phyloP scores from a whole-genome alignment of 2,329 filamentous ascomycete genomes.

The Pleoardoris graminearum region DNA sequence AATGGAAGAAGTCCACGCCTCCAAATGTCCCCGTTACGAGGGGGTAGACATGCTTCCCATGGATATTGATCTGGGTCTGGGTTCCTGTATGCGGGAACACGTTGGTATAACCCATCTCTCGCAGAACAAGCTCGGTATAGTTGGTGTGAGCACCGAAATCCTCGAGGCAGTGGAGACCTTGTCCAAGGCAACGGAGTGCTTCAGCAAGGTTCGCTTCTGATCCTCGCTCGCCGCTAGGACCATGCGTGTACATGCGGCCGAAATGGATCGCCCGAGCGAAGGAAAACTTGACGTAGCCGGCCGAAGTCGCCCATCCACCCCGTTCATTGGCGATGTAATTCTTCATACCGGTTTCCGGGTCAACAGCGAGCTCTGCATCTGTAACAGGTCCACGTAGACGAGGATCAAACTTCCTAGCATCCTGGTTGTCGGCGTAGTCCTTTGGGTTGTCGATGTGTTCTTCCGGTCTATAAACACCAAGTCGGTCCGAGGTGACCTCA shows the following conservation, averaged over 20 bases:
- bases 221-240: slow-evolving; percentile 46
- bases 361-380: slow-evolving; percentile 51
- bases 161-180: slow-evolving; percentile 58
- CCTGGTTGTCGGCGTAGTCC: slow-evolving; percentile 65
- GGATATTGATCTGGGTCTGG: slow-evolving; percentile 51
- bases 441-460: slow-evolving; percentile 58
- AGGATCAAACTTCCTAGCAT: slow-evolving; percentile 80
- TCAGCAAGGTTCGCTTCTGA: slow-evolving; percentile 53
- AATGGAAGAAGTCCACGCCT: slow-evolving; percentile 56
- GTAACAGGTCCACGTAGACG: slow-evolving; percentile 78
- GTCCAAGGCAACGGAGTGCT: slow-evolving; percentile 56
- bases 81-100: slow-evolving; percentile 58
- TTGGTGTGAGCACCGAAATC: slow-evolving; percentile 61
- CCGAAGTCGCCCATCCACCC: slow-evolving; percentile 85
- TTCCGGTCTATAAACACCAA: slow-evolving; percentile 54
- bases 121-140: slow-evolving; percentile 57
- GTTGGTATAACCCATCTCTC: slow-evolving; percentile 55
- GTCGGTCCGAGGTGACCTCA: slow-evolving; percentile 58
- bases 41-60: slow-evolving; percentile 54
- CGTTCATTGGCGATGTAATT: slow-evolving; percentile 96
- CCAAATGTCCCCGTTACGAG: slow-evolving; percentile 60
- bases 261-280: slow-evolving; percentile 55
- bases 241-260: slow-evolving; percentile 52
- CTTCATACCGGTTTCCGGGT: slow-evolving; percentile 75
- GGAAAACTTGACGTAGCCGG: slow-evolving; percentile 70